Percentiles rank a stretch among this genome's conserved stretches.
These are phyloP conservation scores for Coleophoma crateriformis DNA, from an alignment of 2,329 filamentous ascomycete genomes.

Conservation along the genomic window DNA sequence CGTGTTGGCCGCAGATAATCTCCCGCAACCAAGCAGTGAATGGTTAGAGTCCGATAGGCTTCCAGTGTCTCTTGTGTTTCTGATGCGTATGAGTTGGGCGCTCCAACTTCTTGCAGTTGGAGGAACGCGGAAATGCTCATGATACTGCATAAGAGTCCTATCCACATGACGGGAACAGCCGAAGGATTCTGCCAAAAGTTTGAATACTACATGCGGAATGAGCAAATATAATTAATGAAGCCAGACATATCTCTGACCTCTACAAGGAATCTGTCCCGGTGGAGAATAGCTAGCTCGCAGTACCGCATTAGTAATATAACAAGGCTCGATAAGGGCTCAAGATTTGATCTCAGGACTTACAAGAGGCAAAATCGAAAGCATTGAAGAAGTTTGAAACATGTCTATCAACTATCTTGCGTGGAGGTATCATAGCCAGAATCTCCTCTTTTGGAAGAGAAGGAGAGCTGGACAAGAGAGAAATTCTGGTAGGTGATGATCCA, in stretches of 20 bases:
- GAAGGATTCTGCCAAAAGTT: slow-evolving; percentile 13
- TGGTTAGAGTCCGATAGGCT: slow-evolving; percentile 40
- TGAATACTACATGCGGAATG: slow-evolving; percentile 5
- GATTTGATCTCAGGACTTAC: not conserved
- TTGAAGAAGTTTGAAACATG: slow-evolving; percentile 45
- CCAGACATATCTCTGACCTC: not conserved
- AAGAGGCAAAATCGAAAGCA: not conserved
- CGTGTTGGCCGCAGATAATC: slow-evolving; percentile 42
- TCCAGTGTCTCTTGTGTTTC: slow-evolving; percentile 35
- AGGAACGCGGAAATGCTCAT: slow-evolving; percentile 1
- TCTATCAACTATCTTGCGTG: slow-evolving; percentile 38
- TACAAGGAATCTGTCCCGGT: not conserved
- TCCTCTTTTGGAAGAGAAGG: slow-evolving; percentile 31
- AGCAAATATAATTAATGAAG: not conserved
- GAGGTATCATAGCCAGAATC: slow-evolving; percentile 39
- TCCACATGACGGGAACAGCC: slow-evolving; percentile 35
- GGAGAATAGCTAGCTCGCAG: not conserved
- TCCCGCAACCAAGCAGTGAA: slow-evolving; percentile 40
- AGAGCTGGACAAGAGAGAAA: not conserved
- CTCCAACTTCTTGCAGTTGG: not conserved
- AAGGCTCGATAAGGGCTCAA: not conserved
- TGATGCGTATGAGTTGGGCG: slow-evolving; percentile 26
- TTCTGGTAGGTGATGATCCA: not conserved
- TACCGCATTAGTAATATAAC: not conserved
- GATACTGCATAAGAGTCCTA: slow-evolving; percentile 36